Conservation (phyloP, 495 filamentous ascomycete genomes). For the Aspergillus bridgeri region DNA sequence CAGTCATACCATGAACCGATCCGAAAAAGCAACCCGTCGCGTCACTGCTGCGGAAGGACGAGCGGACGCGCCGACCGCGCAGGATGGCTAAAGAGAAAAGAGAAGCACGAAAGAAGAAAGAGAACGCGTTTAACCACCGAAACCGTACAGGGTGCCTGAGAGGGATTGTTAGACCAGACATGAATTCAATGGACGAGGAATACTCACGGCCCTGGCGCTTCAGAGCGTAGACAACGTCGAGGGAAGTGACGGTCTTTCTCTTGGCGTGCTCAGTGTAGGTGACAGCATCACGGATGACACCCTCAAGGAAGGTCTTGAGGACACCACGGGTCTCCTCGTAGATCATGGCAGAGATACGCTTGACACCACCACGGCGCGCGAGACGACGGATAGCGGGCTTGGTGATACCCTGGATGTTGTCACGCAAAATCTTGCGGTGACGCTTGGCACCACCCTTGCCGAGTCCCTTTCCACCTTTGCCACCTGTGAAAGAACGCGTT, state of each 20-base stretch:
- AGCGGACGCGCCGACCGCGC: slow-evolving; percentile 35
- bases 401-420: slow-evolving; percentile 99
- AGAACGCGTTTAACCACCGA: slow-evolving; percentile 80
- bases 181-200: not conserved
- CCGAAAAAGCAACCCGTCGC: slow-evolving; percentile 41
- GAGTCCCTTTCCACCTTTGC: slow-evolving; percentile 98
- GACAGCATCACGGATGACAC: slow-evolving; percentile 99
- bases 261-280: slow-evolving; percentile 99
- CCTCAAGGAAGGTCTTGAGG: slow-evolving; percentile 99
- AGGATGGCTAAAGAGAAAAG: slow-evolving; percentile 31
- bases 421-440: slow-evolving; percentile 98
- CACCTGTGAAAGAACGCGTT: slow-evolving; percentile 57
- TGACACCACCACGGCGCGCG: slow-evolving; percentile 98
- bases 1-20: slow-evolving; percentile 49
- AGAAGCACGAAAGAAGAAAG: slow-evolving; percentile 19
- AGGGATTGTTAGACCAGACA: slow-evolving; percentile 27
- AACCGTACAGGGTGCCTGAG: slow-evolving; percentile 85
- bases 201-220: slow-evolving; percentile 87
- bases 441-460: slow-evolving; percentile 91
- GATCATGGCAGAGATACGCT: slow-evolving; percentile 98
- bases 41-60: slow-evolving; percentile 32
- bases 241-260: slow-evolving; percentile 97
- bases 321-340: slow-evolving; percentile 99
- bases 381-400: slow-evolving; percentile 99
- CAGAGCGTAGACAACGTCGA: slow-evolving; percentile 96